phyloP scores from a whole-genome alignment of 768 basidiomycete genomes.

The Gymnopilus junonius region DNA sequence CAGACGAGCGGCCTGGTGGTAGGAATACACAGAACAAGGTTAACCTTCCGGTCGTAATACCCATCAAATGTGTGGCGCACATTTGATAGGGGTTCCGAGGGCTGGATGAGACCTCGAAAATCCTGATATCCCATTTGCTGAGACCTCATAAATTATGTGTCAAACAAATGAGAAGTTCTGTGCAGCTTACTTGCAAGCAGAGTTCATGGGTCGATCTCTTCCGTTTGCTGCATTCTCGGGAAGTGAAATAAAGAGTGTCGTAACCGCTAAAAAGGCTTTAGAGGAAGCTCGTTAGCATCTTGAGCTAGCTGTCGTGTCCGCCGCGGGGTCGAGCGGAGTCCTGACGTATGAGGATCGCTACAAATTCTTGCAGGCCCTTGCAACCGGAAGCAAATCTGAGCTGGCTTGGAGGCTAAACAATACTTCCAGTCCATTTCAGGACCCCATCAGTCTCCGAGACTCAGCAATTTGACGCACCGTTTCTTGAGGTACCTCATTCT shows the following conservation, averaged over 20 bases:
- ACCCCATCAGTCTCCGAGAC: not conserved
- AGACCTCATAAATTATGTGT: not conserved
- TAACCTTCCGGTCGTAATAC: not conserved
- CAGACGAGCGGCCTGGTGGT: not conserved
- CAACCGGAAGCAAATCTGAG: not conserved
- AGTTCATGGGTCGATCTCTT: not conserved
- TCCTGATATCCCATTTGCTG: not conserved
- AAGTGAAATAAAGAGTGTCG: not conserved
- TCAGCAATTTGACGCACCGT: not conserved
- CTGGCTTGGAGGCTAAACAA: not conserved
- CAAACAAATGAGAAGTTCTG: not conserved
- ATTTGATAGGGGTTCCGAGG: not conserved
- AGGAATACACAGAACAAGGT: not conserved
- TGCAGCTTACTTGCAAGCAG: not conserved
- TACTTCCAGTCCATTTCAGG: not conserved
- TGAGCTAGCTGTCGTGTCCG: not conserved
- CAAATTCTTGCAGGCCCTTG: not conserved
- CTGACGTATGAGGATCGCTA: not conserved
- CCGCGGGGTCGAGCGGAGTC: not conserved
- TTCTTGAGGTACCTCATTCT: not conserved
- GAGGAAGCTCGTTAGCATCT: not conserved
- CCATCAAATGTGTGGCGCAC: conserved; percentile 3
- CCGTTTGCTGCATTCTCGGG: not conserved
- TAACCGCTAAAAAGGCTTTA: not conserved
- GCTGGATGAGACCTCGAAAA: not conserved